Evolutionary conservation across 345 rosid genomes (phyloP).

Genomic region (Eucalyptus pauciflora): DNA sequence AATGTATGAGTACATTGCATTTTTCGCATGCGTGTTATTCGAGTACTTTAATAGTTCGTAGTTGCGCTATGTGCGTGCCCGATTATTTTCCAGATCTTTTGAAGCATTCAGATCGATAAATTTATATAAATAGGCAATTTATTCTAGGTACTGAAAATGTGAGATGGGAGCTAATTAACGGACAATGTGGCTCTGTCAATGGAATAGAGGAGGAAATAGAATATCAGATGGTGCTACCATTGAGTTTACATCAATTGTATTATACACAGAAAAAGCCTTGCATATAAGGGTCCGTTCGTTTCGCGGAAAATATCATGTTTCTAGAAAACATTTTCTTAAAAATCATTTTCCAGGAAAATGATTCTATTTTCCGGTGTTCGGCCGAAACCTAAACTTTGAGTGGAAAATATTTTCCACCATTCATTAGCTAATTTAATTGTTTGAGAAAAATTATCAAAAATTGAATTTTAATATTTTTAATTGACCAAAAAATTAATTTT

Average conservation of each 20-base stretch:
- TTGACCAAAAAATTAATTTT: too few species aligned
- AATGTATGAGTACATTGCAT: neutral
- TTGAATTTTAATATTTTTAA: too few species aligned
- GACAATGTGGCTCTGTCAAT: neutral
- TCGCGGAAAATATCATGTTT: too few species aligned
- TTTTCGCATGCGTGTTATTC: neutral
- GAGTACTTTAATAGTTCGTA: neutral
- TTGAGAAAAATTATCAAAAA: too few species aligned
- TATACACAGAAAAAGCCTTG: neutral
- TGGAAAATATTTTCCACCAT: too few species aligned
- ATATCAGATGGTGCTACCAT: neutral
- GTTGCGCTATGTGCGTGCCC: rapidly evolving
- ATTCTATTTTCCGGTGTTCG: too few species aligned
- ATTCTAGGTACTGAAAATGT: neutral
- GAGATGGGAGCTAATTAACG: neutral
- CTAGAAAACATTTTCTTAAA: too few species aligned
- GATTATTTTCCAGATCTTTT: rapidly evolving
- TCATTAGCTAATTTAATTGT: too few species aligned
- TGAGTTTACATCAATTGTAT: neutral
- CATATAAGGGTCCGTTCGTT: neutral
- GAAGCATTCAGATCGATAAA: neutral
- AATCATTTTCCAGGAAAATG: too few species aligned
- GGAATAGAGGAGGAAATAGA: neutral
- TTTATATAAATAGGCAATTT: neutral
- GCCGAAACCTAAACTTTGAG: too few species aligned